These are phyloP conservation scores for Cryptococcus neoformans DNA, from an alignment of 1,284 basidiomycete genomes.

Conservation along the genomic window DNA sequence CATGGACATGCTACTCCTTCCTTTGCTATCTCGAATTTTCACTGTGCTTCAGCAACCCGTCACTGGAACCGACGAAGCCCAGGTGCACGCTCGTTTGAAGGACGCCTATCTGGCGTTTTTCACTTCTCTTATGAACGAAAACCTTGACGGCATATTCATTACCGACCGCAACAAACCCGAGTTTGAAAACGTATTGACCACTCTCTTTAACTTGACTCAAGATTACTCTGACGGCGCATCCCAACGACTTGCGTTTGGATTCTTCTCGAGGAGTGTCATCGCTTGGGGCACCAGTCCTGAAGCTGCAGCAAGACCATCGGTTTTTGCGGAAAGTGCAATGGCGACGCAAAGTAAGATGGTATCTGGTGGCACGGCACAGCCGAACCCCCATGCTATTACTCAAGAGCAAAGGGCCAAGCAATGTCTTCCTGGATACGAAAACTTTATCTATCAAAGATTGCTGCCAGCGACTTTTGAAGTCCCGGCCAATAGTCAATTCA, in stretches of 20 bases:
- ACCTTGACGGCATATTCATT: slow-evolving; percentile 78
- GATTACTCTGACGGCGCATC: slow-evolving; percentile 69
- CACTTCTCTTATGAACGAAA: slow-evolving; percentile 74
- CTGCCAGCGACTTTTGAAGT: slow-evolving; percentile 81
- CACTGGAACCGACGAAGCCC: slow-evolving; percentile 85
- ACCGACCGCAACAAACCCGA: slow-evolving; percentile 72
- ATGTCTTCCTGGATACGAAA: slow-evolving; percentile 83
- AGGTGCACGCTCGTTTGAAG: slow-evolving; percentile 80
- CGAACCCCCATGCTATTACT: slow-evolving; percentile 38
- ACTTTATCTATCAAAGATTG: slow-evolving; percentile 85
- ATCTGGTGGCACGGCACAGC: slow-evolving; percentile 35
- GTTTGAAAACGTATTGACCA: slow-evolving; percentile 72
- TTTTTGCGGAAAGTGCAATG: slow-evolving; percentile 40
- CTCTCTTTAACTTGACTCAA: slow-evolving; percentile 60
- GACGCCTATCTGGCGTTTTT: slow-evolving; percentile 85
- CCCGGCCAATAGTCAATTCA: slow-evolving; percentile 74
- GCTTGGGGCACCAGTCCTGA: slow-evolving; percentile 68
- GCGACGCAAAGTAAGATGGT: slow-evolving; percentile 48
- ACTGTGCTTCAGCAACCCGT: slow-evolving; percentile 76
- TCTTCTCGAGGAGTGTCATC: slow-evolving; percentile 67
- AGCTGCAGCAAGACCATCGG: slow-evolving; percentile 35
- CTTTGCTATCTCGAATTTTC: slow-evolving; percentile 80
- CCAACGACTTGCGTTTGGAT: slow-evolving; percentile 76
- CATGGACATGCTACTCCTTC: slow-evolving; percentile 84
- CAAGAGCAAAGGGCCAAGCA: slow-evolving; percentile 48